phyloP scores from a whole-genome alignment of 2,329 filamentous ascomycete species.

The Alternaria novae-zelandiae region DNA sequence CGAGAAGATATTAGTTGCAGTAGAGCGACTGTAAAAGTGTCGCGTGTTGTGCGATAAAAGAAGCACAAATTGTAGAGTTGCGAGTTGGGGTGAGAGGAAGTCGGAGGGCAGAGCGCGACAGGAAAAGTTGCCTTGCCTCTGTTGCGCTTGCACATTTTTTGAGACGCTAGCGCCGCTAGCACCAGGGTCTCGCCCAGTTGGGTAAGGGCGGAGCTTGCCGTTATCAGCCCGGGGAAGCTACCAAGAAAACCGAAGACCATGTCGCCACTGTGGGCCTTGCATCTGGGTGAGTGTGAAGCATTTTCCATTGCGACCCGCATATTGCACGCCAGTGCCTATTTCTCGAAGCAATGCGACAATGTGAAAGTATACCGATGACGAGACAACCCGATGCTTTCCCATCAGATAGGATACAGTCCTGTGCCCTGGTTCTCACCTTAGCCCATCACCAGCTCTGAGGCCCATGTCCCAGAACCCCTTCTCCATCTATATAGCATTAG shows the following conservation, averaged over 20 bases:
- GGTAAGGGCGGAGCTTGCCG: slow-evolving; percentile 9
- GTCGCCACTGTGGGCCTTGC: slow-evolving; percentile 4
- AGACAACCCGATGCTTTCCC: not conserved
- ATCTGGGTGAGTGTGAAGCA: not conserved
- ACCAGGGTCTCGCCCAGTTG: slow-evolving; percentile 11
- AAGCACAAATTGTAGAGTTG: slow-evolving; percentile 26
- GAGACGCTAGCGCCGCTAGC: slow-evolving; percentile 18
- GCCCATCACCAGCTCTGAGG: slow-evolving; percentile 27
- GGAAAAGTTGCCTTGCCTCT: slow-evolving; percentile 34
- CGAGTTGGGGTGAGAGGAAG: slow-evolving; percentile 22
- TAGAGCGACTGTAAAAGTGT: slow-evolving; percentile 34
- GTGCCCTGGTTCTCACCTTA: not conserved
- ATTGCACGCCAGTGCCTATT: not conserved
- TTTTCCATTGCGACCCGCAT: not conserved
- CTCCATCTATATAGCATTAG: slow-evolving; percentile 64
- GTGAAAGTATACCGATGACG: not conserved
- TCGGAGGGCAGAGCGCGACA: slow-evolving; percentile 20
- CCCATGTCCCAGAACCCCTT: slow-evolving; percentile 79
- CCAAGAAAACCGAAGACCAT: slow-evolving; percentile 5
- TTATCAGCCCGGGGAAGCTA: slow-evolving; percentile 12
- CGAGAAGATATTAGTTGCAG: slow-evolving; percentile 21
- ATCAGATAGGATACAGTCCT: not conserved
- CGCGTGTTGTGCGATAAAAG: slow-evolving; percentile 28
- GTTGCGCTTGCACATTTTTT: slow-evolving; percentile 29
- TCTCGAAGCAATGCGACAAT: not conserved